phyloP scores from a whole-genome alignment of 768 basidiomycete species.

The Phylloporus arenicola region DNA sequence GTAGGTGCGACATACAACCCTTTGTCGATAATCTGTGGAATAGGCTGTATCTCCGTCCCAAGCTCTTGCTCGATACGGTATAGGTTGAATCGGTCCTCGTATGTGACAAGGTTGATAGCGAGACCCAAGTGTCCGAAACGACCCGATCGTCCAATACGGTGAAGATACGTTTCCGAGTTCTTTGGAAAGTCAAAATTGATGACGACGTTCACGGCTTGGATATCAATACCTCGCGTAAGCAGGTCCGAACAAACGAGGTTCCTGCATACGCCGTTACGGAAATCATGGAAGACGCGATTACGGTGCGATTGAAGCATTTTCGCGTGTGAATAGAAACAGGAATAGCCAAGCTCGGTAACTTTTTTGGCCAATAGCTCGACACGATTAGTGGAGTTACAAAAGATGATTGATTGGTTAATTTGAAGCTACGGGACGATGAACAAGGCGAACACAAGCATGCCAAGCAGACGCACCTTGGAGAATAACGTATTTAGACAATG shows the following conservation, averaged over 20 bases:
- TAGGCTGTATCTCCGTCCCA: constrained; percentile 95
- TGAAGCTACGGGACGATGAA: constrained; percentile 59
- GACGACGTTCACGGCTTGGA: constrained; percentile 99
- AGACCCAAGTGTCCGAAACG: constrained; percentile 96
- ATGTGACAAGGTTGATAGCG: constrained; percentile 96
- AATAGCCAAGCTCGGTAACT: constrained; percentile 98
- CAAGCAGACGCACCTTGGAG: constrained; percentile 64
- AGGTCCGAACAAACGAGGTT: constrained; percentile 98
- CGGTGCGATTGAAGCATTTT: constrained; percentile 99
- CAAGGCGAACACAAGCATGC: background rate
- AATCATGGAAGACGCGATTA: constrained; percentile 99
- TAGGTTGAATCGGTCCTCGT: constrained; percentile 95
- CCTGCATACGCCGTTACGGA: constrained; percentile 96
- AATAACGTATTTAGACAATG: constrained; percentile 99
- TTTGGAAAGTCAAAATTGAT: constrained; percentile 99
- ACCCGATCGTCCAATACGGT: constrained; percentile 96
- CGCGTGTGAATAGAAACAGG: constrained; percentile 99
- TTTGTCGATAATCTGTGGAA: constrained; percentile 87
- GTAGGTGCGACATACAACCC: constrained; percentile 88
- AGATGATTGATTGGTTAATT: constrained; percentile 99
- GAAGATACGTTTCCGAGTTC: constrained; percentile 97
- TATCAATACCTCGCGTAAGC: constrained; percentile 98
- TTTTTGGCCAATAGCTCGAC: constrained; percentile 99
- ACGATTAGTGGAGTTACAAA: constrained; percentile 99
- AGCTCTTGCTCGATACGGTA: constrained; percentile 98